Base-by-base conservation (phyloP, 768 basidiomycete genomes). In the Lentinula guzmanii region DNA sequence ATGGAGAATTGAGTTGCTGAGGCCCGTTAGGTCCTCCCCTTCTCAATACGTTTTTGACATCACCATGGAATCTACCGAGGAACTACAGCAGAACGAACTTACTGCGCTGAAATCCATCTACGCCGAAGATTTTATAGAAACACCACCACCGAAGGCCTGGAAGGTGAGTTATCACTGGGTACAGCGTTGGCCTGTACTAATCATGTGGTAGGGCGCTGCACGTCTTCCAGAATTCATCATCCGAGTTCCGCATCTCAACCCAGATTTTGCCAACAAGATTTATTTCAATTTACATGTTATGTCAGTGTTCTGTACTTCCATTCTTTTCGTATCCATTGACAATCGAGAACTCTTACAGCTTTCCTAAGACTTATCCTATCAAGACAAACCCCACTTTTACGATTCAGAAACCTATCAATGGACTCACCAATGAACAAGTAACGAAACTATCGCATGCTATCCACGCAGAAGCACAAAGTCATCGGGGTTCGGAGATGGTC, bases 361-460 rank as follows among this genome's bases (percentile, higher is more conserved):
- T 93, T 62, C 90, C 91, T 3, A 90, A 86, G 72, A 91, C 90
- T 57, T 93, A 93, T 68, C 91, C 91, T n/a, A 75, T 75, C 4
- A 81, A 88, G 58, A 86, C 89, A 31, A 82, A 78, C 45, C 87
- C 91, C 6, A 82, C 78, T 1, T 89, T 93, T 65, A 77, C 81
- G 6, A 80, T 91, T 43, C 82, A 87, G 70, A 87, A 83, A 66
- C 87, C 88, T 21, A 77, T 81, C 56, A 74, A 77, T 37, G 89
- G 90, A 24, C 67, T 93, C 35, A 75, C 70, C 42, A 76, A 80
- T 34, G 81, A 83, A n/a, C 78, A 90, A 63, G 74, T 87, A 51
- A 72, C 76, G 48, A 83, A 77, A 43, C 72, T 93, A 18, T 75
- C 82, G 4, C 83, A 84, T 51, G 77, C 77, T 18, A 82, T 93